Evolutionary conservation across 805 yeast species (phyloP).

Genomic region (Teunomyces funiuensis): DNA sequence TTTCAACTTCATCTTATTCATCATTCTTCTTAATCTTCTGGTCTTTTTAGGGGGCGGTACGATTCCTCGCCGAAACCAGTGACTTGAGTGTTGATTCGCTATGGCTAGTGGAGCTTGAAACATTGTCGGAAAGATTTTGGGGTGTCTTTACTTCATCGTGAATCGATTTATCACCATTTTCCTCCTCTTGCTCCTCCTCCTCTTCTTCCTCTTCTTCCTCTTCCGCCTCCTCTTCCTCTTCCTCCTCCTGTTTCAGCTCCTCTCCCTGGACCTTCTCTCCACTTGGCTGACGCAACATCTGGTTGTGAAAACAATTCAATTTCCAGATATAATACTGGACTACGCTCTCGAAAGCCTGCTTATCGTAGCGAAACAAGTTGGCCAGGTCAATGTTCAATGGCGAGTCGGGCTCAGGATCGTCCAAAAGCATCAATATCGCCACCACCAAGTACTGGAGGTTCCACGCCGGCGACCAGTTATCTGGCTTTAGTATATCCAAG

Average conservation of each 20-base stretch:
- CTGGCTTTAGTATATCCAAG: conserved; percentile 57
- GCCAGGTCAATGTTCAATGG: conserved; percentile 74
- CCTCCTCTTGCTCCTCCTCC: not conserved
- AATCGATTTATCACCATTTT: not conserved
- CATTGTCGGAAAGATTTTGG: too few relatives aligned
- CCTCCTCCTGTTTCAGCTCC: not conserved
- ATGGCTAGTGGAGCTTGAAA: conserved; percentile 5
- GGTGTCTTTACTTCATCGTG: too few relatives aligned
- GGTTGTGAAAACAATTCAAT: conserved; percentile 23
- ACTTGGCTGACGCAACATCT: conserved; percentile 4
- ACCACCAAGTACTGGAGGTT: conserved; percentile 52
- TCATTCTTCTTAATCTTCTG: not conserved
- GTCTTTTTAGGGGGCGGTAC: not conserved
- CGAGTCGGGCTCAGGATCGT: conserved; percentile 68
- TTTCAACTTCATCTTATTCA: not conserved
- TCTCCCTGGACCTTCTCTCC: not conserved
- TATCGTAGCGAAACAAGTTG: conserved; percentile 50
- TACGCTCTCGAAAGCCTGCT: conserved; percentile 37
- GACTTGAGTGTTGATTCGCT: not conserved
- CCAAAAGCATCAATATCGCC: conserved; percentile 57
- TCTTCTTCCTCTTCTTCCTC: not conserved
- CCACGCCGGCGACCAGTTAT: conserved; percentile 77
- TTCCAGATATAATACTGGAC: conserved; percentile 44
- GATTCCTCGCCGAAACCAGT: not conserved
- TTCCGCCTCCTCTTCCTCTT: not conserved